These are phyloP conservation scores for Centella asiatica DNA, from an alignment of 129 eudicot species.

Conservation along the genomic window DNA sequence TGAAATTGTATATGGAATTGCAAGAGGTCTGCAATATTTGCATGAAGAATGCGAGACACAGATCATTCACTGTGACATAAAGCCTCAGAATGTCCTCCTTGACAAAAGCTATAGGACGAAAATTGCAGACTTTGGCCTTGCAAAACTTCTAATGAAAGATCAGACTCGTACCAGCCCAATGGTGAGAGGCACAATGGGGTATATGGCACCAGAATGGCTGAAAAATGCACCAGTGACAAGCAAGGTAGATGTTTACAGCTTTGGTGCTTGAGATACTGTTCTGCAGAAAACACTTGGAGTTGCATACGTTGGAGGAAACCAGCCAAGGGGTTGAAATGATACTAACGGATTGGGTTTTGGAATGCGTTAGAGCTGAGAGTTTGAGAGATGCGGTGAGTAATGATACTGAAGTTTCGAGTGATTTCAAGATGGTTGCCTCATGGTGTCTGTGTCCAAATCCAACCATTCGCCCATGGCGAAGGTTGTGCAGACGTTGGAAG, in stretches of 20 bases:
- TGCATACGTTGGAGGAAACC: conserved; percentile 5
- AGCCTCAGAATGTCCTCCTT: conserved; percentile 15
- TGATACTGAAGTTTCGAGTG: conserved; percentile 7
- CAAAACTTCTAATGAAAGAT: conserved; percentile 12
- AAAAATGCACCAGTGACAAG: conserved; percentile 11
- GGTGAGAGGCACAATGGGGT: conserved; percentile 14
- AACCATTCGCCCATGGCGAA: conserved; percentile 8
- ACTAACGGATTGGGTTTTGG: conserved; percentile 11
- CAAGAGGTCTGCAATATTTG: conserved; percentile 8
- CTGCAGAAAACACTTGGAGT: conserved; percentile 12
- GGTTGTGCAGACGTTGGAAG: conserved; percentile 14
- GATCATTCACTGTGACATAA: conserved; percentile 16
- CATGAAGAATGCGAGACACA: conserved; percentile 15
- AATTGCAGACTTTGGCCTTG: conserved; percentile 12
- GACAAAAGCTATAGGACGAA: background rate
- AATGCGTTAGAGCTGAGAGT: conserved; percentile 7
- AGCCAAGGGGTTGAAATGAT: conserved; percentile 10
- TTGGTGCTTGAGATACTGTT: conserved; percentile 9
- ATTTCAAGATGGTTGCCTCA: conserved; percentile 11
- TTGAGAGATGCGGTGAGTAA: conserved; percentile 7
- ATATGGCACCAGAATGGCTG: conserved; percentile 14
- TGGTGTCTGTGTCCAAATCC: conserved; percentile 15
- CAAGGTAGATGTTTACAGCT: conserved; percentile 13
- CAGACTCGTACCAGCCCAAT: conserved; percentile 11
- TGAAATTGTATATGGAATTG: conserved; percentile 5